phyloP scores from a whole-genome alignment of 2,329 filamentous ascomycete species.

The Bisporella sp. region DNA sequence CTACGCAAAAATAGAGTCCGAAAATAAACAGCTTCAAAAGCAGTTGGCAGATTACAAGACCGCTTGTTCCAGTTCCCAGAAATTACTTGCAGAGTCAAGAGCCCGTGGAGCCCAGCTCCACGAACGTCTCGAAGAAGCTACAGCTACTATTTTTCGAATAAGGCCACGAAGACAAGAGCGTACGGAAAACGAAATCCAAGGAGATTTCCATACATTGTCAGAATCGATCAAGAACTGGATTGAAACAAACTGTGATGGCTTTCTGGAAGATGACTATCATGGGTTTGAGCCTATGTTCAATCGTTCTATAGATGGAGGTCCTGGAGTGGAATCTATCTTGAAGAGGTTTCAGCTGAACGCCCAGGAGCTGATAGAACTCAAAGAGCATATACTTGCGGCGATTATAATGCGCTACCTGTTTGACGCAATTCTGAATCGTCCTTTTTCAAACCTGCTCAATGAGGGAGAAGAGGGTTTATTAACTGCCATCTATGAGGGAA shows the following conservation, averaged over 20 bases:
- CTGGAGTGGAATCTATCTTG: slow-evolving; percentile 1
- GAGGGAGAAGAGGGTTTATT: not conserved
- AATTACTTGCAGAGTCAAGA: not conserved
- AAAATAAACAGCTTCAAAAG: no score
- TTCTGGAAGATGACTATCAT: slow-evolving; percentile 2
- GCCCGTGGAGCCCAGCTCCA: not conserved
- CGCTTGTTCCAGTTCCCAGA: not conserved
- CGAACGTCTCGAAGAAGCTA: slow-evolving; percentile 1
- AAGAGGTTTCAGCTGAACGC: slow-evolving; percentile 1
- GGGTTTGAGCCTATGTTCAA: not conserved
- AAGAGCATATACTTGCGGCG: slow-evolving; percentile 3
- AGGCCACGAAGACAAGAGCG: slow-evolving; percentile 3
- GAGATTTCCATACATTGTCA: slow-evolving; percentile 1
- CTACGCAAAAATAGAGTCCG: no score
- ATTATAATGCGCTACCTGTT: slow-evolving; percentile 5
- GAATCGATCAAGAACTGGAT: slow-evolving; percentile 5
- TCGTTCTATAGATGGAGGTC: not conserved
- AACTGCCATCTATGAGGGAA: not conserved
- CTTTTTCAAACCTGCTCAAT: slow-evolving; percentile 1
- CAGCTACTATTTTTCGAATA: slow-evolving; percentile 3
- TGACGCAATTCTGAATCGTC: slow-evolving; percentile 4
- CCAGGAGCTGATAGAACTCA: not conserved
- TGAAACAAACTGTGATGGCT: slow-evolving; percentile 2
- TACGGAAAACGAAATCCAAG: slow-evolving; percentile 4
- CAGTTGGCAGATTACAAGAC: no score